Conservation (phyloP, 306 rosid genomes). For the Glycine soja region DNA sequence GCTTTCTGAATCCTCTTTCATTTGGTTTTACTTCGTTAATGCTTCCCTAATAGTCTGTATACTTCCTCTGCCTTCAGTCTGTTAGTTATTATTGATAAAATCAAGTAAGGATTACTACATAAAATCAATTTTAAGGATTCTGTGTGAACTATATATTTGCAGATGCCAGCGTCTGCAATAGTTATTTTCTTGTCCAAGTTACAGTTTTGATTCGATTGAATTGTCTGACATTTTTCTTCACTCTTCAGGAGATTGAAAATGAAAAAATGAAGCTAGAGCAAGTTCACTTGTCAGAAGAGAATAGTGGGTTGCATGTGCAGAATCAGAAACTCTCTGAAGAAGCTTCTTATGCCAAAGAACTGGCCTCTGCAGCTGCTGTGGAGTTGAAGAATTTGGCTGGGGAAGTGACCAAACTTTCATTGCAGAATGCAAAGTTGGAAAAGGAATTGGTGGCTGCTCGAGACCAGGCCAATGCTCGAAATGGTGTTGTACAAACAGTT, state of each 20-base stretch:
- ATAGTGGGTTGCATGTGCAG: constrained; percentile 91
- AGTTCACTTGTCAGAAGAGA: constrained; percentile 89
- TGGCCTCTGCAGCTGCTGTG: constrained; percentile 98
- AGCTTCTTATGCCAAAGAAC: constrained; percentile 94
- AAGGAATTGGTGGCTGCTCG: constrained; percentile 88
- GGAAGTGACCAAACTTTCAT: constrained; percentile 91
- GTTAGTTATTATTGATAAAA: background rate
- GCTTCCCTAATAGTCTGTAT: constrained; percentile 31
- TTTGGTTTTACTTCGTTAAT: constrained; percentile 25
- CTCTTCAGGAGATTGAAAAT: constrained; percentile 85
- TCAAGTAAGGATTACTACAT: too few relatives aligned
- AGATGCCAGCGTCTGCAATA: constrained; percentile 7
- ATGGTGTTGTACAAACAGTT: constrained; percentile 51
- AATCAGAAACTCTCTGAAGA: constrained; percentile 96
- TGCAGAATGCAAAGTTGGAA: constrained; percentile 83
- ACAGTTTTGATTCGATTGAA: constrained; percentile 34
- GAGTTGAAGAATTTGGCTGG: constrained; percentile 96
- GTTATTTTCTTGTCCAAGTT: constrained; percentile 28
- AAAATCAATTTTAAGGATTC: too few relatives aligned
- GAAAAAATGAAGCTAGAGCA: constrained; percentile 86
- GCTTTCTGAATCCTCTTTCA: constrained; percentile 29
- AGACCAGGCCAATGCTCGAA: constrained; percentile 69
- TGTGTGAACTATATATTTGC: background rate
- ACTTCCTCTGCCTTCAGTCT: constrained; percentile 17
- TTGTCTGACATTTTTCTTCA: constrained; percentile 32